phyloP scores from a whole-genome alignment of 768 basidiomycete genomes.

The Rhizopogon vesiculosus region DNA sequence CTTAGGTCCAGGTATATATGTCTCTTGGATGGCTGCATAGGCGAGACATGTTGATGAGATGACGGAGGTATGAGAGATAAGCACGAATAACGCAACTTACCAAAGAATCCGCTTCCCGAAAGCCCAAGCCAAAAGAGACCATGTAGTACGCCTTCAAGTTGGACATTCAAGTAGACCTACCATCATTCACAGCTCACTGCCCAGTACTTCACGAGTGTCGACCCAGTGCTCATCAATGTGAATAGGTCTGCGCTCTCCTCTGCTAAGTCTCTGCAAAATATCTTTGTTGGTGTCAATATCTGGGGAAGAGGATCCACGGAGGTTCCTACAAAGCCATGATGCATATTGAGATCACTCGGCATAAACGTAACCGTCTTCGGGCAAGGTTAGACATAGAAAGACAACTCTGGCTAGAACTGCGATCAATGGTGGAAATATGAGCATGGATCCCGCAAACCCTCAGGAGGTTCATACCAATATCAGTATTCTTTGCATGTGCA shows the following conservation, averaged over 20 bases:
- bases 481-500: constrained; percentile 49
- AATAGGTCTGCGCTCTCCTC: not conserved
- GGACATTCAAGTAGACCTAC: not conserved
- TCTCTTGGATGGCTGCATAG: too few species aligned
- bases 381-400: constrained; percentile 84
- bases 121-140: too few species aligned
- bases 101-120: too few species aligned
- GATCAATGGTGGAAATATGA: constrained; percentile 73
- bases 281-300: constrained; percentile 76
- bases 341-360: constrained; percentile 55
- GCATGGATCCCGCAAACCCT: constrained; percentile 44
- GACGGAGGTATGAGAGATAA: too few species aligned
- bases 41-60: too few species aligned
- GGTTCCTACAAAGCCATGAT: constrained; percentile 62
- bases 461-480: constrained; percentile 46
- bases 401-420: constrained; percentile 58
- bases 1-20: too few species aligned
- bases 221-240: constrained; percentile 27
- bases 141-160: too few species aligned
- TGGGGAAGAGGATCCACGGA: constrained; percentile 76
- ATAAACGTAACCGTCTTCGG: constrained; percentile 78
- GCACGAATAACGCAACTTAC: too few species aligned
- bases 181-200: constrained; percentile 45
- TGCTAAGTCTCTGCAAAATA: constrained; percentile 45
- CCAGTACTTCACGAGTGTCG: constrained; percentile 55